These are phyloP conservation scores for Cenchrus fungigraminus DNA, from an alignment of 176 grass and related monocot species.

Conservation along the genomic window DNA sequence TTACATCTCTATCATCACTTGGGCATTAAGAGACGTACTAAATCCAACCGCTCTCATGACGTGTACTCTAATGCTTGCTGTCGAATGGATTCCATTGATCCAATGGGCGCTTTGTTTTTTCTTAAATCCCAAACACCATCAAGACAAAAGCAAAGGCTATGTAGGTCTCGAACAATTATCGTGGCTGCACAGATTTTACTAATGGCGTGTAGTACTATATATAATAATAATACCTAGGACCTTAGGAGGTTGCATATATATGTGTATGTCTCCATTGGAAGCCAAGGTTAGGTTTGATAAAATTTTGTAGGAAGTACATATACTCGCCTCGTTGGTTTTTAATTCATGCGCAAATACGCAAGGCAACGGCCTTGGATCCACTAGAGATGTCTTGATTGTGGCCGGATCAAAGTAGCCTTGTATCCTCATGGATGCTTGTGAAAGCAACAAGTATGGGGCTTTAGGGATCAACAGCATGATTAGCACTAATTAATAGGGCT, in stretches of 20 bases:
- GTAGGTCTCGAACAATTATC: conserved; percentile 1
- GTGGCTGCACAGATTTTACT: conserved; percentile 1
- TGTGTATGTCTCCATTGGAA: conserved; percentile 12
- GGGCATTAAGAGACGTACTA: conserved; percentile 49
- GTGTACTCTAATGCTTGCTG: conserved; percentile 34
- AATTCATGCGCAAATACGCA: conserved; percentile 1
- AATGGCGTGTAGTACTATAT: not conserved
- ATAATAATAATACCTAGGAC: conserved; percentile 2
- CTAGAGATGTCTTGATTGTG: conserved; percentile 24
- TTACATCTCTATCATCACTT: conserved; percentile 52
- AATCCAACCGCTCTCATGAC: conserved; percentile 45
- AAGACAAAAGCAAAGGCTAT: conserved; percentile 43
- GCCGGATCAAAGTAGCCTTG: conserved; percentile 28
- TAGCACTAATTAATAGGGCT: conserved; percentile 26
- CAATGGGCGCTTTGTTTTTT: not conserved
- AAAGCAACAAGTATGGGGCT: conserved; percentile 43
- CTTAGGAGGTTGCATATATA: not conserved
- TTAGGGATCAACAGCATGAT: conserved; percentile 33
- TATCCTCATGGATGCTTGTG: conserved; percentile 49
- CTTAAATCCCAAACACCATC: conserved; percentile 10
- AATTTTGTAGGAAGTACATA: not conserved
- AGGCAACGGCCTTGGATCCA: conserved; percentile 26
- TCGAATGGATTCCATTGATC: conserved; percentile 40
- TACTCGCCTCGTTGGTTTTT: not conserved
- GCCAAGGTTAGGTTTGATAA: conserved; percentile 22